Base-by-base conservation (phyloP, 2,329 filamentous ascomycete genomes). In the Fusarium keratoplasticum region DNA sequence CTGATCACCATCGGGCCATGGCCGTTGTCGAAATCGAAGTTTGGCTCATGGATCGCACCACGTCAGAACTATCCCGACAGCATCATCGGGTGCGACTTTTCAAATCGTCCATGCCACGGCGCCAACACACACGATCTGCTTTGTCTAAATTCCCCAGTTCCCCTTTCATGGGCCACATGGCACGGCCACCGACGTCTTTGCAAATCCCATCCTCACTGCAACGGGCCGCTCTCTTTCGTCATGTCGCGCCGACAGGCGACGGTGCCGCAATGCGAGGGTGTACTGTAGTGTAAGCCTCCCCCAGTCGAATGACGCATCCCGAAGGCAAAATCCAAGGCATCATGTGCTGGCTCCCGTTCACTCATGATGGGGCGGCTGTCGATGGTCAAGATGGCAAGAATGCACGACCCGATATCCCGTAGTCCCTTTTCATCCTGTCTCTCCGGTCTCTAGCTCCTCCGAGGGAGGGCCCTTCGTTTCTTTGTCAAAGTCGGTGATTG, bases 31-130 rank as follows among this genome's bases (percentile, higher is more conserved):
- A 69, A 77, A 81, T 81, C 80, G 79, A 76, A 67, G 40, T 80
- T 79, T 78, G 76, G 79, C 77, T 73, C 70, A 74, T 66, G 72
- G 70, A 81, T 81, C 79, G 78, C 70, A 69, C 75, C 62, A 76
- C 60, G 57, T 50, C 54, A 67, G 65, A 66, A 66, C 58, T 69
- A 57, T 63, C 73, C 70, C 74, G 69, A 73, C 66, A 69, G 61
- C 69, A 65, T 67, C 66, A 71, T 67, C 64, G 67, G 63, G 66
- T 33, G 59, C 54, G 42, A 29, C 47, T 70, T 68, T 54, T 63
- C 44, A 42, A 64, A 67, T 65, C 65, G 64, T 38, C 66, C 59
- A 73, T 61, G 42, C 42, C 66, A 65, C 54, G 40, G 66, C 72
- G 68, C 73, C 68, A 75, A 63, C 67, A 72, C 67, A 70, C 47